Evolutionary conservation across 805 yeast genomes (phyloP).

Genomic region (Saccharomycopsis microspora): DNA sequence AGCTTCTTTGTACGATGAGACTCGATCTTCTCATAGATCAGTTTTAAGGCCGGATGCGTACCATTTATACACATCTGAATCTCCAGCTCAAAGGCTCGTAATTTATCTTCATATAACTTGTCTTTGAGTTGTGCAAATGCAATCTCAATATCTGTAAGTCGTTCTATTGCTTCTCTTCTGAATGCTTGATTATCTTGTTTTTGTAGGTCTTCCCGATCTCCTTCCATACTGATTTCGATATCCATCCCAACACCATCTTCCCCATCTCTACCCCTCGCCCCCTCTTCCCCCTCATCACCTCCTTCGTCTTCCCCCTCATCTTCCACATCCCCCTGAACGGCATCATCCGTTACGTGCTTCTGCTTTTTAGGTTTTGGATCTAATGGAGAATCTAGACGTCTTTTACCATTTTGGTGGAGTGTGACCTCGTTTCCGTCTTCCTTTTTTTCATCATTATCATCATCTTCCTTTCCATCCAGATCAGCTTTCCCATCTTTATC

Average conservation of each 20-base stretch:
- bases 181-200: slow-evolving; percentile 24
- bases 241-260: slow-evolving; percentile 20
- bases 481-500: not conserved
- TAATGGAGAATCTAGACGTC: no score
- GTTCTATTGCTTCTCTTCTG: slow-evolving; percentile 56
- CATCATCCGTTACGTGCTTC: slow-evolving; percentile 11
- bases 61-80: slow-evolving; percentile 80
- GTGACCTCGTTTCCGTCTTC: not conserved
- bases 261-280: slow-evolving; percentile 20
- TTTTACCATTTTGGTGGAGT: not conserved
- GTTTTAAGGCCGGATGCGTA: slow-evolving; percentile 80
- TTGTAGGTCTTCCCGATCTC: slow-evolving; percentile 12
- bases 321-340: slow-evolving; percentile 16
- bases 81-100: slow-evolving; percentile 68
- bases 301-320: slow-evolving; percentile 17
- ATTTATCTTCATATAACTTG: slow-evolving; percentile 71
- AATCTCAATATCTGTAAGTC: slow-evolving; percentile 69
- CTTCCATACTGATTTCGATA: slow-evolving; percentile 16
- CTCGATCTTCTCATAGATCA: slow-evolving; percentile 60
- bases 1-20: slow-evolving; percentile 64
- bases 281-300: slow-evolving; percentile 19
- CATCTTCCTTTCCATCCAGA: not conserved
- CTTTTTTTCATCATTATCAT: slow-evolving; percentile 2
- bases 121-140: slow-evolving; percentile 84
- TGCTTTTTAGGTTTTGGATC: not conserved